Evolutionary conservation across 495 filamentous ascomycete species (phyloP), one percentile per base, ranked within the genome.

Genomic region (Cairneyella variabilis): DNA sequence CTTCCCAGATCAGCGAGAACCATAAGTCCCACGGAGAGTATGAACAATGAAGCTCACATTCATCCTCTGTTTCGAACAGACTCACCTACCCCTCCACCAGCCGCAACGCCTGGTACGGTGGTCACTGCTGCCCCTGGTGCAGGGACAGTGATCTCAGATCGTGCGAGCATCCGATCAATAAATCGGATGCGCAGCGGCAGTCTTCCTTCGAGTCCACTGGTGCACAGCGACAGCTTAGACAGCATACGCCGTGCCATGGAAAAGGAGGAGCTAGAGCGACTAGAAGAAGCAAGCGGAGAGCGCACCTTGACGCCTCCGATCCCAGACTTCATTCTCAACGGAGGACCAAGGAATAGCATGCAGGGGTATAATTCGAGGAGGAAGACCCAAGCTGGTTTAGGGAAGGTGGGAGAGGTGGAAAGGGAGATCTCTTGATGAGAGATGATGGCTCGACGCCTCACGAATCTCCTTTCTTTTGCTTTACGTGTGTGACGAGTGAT

Each of bases 31-130:
- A 67, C 65, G 0, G 61, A 73, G 28, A 77, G 76, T 62, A 41
- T 21, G 28, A 59, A 20, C 16, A 14, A 48, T 12, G 86, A 93
- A 64, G 76, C 83, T 12, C 81, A 91, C 61, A 93, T 95, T 52
- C 90, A 95, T 62, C 90, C 90, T 1, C 77, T 95, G 10, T 93
- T 95, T 69, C 80, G 90, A 48, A 83, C 83, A 1, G 84, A 83
- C 57, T 89, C 83, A 38, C 85, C 88, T 0, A 79, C 74, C 0
- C 86, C 86, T 9, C 85, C 86, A 11, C 84, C 88, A 0, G 76
- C 77, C 6, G 76, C 79, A 0, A 84, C 83, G 0, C 78, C 83
- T 0, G 85, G 84, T 0, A 95, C 88, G 0, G 71, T 83, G 18
- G 82, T 95, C 30, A 75, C 79, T 6, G 89, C 86, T 8, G 81